Percentiles rank a stretch among this genome's conserved stretches.
phyloP scores from a whole-genome alignment of 2,329 filamentous ascomycete species.

The Cadophora sp. region DNA sequence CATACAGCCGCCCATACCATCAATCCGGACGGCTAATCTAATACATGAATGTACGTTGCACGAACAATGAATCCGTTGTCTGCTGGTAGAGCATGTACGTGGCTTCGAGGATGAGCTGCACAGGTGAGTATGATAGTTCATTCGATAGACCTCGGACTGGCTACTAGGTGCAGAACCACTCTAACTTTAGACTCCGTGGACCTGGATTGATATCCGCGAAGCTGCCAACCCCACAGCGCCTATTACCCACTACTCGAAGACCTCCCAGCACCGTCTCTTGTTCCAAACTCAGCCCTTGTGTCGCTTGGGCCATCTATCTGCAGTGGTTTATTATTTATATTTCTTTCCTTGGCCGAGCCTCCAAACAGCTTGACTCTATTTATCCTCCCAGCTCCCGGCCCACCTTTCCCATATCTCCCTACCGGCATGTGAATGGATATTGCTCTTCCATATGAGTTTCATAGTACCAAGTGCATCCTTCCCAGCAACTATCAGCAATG shows the following conservation, averaged over 20 bases:
- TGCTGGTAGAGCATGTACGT: too few species aligned
- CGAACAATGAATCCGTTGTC: too few species aligned
- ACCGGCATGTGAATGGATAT: constrained; percentile 19
- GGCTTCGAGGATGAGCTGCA: too few species aligned
- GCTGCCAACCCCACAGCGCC: too few species aligned
- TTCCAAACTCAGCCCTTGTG: too few species aligned
- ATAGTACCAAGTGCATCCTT: constrained; percentile 2
- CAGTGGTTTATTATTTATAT: neutral
- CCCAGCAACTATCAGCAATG: constrained; percentile 23
- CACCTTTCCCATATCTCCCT: constrained; percentile 16
- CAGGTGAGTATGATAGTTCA: too few species aligned
- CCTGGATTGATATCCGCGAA: too few species aligned
- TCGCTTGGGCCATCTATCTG: neutral
- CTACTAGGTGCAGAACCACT: too few species aligned
- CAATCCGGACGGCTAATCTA: neutral
- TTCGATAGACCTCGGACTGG: too few species aligned
- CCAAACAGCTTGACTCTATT: neutral
- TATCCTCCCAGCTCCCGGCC: neutral
- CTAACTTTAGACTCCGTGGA: too few species aligned
- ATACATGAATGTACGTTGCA: neutral
- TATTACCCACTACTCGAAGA: too few species aligned
- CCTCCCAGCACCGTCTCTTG: too few species aligned
- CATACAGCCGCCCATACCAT: neutral
- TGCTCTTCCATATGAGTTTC: neutral
- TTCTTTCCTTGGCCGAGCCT: neutral